phyloP scores from a whole-genome alignment of 2,329 filamentous ascomycete species.

The Microascus cirrosus region DNA sequence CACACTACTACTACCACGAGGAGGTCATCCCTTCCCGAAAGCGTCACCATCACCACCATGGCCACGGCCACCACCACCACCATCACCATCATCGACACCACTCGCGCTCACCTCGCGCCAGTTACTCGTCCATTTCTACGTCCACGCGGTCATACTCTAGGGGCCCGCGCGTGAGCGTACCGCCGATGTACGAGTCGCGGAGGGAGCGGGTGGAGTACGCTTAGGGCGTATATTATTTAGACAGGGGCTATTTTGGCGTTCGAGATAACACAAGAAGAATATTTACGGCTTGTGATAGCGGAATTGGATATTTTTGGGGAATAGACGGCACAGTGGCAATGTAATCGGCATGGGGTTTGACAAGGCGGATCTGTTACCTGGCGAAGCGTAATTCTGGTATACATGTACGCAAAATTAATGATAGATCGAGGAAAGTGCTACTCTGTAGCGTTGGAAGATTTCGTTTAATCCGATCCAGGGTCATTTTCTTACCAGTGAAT shows the following conservation, averaged over 20 bases:
- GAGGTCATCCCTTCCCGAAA: slow-evolving; percentile 35
- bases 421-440: background rate
- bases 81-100: slow-evolving; percentile 20
- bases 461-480: background rate
- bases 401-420: background rate
- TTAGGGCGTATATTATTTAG: slow-evolving; percentile 14
- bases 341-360: background rate
- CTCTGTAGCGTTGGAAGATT: background rate
- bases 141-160: slow-evolving; percentile 17
- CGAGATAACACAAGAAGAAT: background rate
- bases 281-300: background rate
- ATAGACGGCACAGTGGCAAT: background rate
- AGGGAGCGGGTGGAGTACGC: slow-evolving; percentile 30
- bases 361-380: background rate
- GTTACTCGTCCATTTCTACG: slow-evolving; percentile 13
- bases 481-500: no score
- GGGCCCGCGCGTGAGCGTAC: slow-evolving; percentile 24
- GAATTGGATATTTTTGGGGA: background rate
- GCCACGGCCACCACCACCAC: slow-evolving; percentile 24
- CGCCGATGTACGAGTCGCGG: slow-evolving; percentile 21
- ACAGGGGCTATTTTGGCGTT: background rate
- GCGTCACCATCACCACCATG: slow-evolving; percentile 24
- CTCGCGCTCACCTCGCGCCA: slow-evolving; percentile 19
- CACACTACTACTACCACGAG: slow-evolving; percentile 44
- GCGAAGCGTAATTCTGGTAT: background rate